Percentiles rank a stretch among this genome's conserved stretches.
These are phyloP conservation scores for Cercospora beticola DNA, from an alignment of 2,329 filamentous ascomycete genomes.

Conservation along the genomic window DNA sequence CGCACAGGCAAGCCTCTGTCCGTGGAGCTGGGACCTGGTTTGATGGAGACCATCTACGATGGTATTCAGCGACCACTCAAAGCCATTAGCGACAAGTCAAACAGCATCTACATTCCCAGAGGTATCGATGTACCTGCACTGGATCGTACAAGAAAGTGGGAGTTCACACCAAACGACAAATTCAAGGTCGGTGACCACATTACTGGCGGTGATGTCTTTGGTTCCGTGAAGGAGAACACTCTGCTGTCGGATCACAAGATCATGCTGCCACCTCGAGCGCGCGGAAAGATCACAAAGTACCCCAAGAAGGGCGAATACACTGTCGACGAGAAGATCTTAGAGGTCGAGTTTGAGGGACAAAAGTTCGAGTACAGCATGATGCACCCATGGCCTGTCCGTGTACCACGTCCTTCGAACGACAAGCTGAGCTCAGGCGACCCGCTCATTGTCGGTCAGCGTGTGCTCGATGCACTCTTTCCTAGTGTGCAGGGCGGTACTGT, in stretches of 20 bases:
- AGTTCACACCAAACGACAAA: conserved; percentile 73
- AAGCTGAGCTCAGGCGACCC: conserved; percentile 86
- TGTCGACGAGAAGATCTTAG: conserved; percentile 88
- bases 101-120: conserved; percentile 96
- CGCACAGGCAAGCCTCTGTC: conserved; percentile 94
- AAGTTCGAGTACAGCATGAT: conserved; percentile 96
- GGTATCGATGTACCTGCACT: conserved; percentile 86
- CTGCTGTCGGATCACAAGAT: conserved; percentile 93
- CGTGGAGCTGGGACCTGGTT: conserved; percentile 91
- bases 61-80: conserved; percentile 95
- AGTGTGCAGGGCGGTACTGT: conserved; percentile 96
- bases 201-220: conserved; percentile 93
- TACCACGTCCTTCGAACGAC: conserved; percentile 87
- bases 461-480: conserved; percentile 93
- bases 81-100: conserved; percentile 72
- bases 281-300: conserved; percentile 89
- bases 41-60: conserved; percentile 99
- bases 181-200: conserved; percentile 97
- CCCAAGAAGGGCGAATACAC: conserved; percentile 88
- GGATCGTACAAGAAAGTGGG: conserved; percentile 91
- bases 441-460: conserved; percentile 94
- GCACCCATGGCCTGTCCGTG: conserved; percentile 97
- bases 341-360: conserved; percentile 95
- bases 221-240: conserved; percentile 92
- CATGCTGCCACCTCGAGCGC: conserved; percentile 81